These are phyloP conservation scores for Liriodendron chinense DNA, from an alignment of 164 flowering plant genomes.

Conservation along the genomic window DNA sequence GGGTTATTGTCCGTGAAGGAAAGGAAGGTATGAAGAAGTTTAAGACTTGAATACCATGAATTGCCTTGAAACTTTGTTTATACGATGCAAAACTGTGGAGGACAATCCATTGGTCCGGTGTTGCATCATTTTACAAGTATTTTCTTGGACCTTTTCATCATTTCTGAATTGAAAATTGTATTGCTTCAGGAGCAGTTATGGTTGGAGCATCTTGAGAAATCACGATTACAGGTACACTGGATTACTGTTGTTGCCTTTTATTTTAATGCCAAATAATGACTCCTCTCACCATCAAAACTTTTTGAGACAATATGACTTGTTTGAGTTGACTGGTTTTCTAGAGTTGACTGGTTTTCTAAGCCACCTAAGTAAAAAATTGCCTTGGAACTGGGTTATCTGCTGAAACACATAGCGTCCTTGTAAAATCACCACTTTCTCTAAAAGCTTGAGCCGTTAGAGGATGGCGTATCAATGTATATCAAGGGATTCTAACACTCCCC, in stretches of 20 bases:
- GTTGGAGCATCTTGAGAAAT: slow-evolving; percentile 65
- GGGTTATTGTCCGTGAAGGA: slow-evolving; percentile 59
- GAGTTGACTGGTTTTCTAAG: neutral
- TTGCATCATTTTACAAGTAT: neutral
- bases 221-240: slow-evolving; percentile 59
- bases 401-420: too few relatives aligned
- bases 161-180: neutral
- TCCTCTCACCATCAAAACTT: neutral
- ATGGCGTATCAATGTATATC: too few relatives aligned
- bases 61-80: neutral
- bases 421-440: too few relatives aligned
- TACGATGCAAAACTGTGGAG: neutral
- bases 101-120: too few relatives aligned
- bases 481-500: too few relatives aligned
- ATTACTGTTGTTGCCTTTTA: neutral
- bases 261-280: neutral
- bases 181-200: slow-evolving; percentile 67
- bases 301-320: neutral
- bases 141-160: neutral
- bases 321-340: neutral
- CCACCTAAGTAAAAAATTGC: too few relatives aligned
- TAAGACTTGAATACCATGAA: neutral
- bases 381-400: too few relatives aligned
- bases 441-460: too few relatives aligned
- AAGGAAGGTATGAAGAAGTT: slow-evolving; percentile 48